Conservation (phyloP, 257 asterid species). For the Echium plantagineum region DNA sequence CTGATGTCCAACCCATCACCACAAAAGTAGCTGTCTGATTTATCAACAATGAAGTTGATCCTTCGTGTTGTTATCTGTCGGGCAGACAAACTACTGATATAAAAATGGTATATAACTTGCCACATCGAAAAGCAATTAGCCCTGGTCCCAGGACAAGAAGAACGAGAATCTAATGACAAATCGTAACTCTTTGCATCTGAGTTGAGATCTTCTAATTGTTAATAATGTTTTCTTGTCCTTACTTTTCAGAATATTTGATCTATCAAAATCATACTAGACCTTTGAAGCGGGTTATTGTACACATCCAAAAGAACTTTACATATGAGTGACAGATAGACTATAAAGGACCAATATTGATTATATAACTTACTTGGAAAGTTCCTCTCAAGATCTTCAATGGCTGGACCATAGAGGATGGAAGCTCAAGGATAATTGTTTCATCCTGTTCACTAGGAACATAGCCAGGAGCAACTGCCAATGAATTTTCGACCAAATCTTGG, state of each 20-base stretch:
- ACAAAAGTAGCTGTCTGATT: conserved; percentile 32
- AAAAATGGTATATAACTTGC: background rate
- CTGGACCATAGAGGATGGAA: conserved; percentile 86
- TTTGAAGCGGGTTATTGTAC: background rate
- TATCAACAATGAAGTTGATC: conserved; percentile 81
- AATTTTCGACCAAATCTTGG: conserved; percentile 40
- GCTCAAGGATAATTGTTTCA: conserved; percentile 90
- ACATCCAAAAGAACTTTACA: conserved; percentile 7
- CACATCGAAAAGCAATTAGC: background rate
- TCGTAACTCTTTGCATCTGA: background rate
- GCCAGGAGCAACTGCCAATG: conserved; percentile 66
- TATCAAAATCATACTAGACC: too few species aligned
- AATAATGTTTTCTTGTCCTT: background rate
- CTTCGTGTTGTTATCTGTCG: conserved; percentile 86
- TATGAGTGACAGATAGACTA: background rate
- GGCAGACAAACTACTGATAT: conserved; percentile 1
- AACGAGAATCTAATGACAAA: background rate
- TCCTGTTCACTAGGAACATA: conserved; percentile 84
- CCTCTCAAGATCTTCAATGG: conserved; percentile 80
- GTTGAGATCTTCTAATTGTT: background rate
- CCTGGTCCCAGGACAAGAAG: background rate
- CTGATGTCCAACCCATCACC: conserved; percentile 43
- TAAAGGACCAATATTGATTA: background rate
- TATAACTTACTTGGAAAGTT: conserved; percentile 77
- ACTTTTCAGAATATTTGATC: background rate